phyloP scores from a whole-genome alignment of 805 yeast genomes.

The Lachancea fermentati region DNA sequence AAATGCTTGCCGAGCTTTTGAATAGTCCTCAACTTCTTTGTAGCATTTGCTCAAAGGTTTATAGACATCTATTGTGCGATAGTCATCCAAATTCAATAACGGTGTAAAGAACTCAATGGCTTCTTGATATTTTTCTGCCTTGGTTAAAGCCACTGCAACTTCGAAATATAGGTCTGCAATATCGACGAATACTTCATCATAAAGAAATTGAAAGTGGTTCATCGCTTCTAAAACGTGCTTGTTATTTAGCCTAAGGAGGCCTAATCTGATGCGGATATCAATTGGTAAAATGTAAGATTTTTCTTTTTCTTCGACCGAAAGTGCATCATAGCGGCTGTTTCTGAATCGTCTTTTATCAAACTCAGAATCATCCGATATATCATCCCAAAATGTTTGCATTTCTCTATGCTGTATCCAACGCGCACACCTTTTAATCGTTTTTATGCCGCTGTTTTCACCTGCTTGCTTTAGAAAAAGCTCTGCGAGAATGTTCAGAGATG shows the following conservation, averaged over 20 bases:
- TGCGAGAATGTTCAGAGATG: conserved; percentile 75
- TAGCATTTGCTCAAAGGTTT: conserved; percentile 69
- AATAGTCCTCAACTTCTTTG: conserved; percentile 64
- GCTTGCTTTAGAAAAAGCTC: conserved; percentile 61
- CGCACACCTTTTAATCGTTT: conserved; percentile 60
- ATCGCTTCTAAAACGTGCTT: conserved; percentile 66
- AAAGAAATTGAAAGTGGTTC: conserved; percentile 56
- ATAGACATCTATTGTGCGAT: conserved; percentile 41
- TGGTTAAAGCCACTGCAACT: conserved; percentile 70
- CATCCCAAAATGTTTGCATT: conserved; percentile 42
- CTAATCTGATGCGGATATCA: conserved; percentile 80
- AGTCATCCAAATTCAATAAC: conserved; percentile 50
- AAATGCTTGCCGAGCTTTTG: conserved; percentile 57
- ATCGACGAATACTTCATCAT: conserved; percentile 51
- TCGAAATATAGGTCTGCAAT: conserved; percentile 68
- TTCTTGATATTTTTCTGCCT: conserved; percentile 62
- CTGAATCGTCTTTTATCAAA: conserved; percentile 67
- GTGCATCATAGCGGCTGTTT: conserved; percentile 38
- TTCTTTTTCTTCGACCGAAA: conserved; percentile 35
- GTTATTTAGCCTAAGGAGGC: conserved; percentile 61
- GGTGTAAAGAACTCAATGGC: conserved; percentile 65
- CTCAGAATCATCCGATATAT: conserved; percentile 62
- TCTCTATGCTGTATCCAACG: conserved; percentile 78
- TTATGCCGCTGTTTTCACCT: conserved; percentile 57
- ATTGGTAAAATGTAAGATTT: conserved; percentile 58